Evolutionary conservation across 495 filamentous ascomycete species (phyloP).

Genomic region (Trichoderma gamsii): DNA sequence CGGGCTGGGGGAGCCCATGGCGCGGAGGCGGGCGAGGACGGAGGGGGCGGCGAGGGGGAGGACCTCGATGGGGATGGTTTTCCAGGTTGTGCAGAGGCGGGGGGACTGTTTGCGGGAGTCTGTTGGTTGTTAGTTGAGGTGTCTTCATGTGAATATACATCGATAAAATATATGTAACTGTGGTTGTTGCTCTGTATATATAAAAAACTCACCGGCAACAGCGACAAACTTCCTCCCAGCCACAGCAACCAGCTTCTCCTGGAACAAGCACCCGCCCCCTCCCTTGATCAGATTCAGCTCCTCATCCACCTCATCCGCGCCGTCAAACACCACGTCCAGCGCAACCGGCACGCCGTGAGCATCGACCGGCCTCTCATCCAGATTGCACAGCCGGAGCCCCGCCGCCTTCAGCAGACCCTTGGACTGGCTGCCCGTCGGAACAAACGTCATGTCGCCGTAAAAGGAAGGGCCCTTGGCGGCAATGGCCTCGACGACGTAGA

Average conservation of each 20-base stretch:
- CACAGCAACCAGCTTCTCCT: constrained; percentile 92
- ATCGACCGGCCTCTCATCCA: constrained; percentile 61
- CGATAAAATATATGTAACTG: neutral
- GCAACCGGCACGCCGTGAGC: constrained; percentile 25
- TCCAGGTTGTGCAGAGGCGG: constrained; percentile 72
- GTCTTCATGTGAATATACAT: neutral
- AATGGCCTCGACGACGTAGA: constrained; percentile 95
- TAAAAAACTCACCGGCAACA: constrained; percentile 63
- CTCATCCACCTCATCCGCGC: constrained; percentile 94
- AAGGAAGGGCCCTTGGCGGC: constrained; percentile 57
- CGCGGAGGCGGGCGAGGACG: constrained; percentile 59
- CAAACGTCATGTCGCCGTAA: constrained; percentile 63
- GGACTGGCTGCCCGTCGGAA: constrained; percentile 89
- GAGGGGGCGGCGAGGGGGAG: constrained; percentile 70
- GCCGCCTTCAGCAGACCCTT: constrained; percentile 73
- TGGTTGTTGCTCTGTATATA: neutral
- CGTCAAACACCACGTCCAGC: constrained; percentile 82
- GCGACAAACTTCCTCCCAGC: constrained; percentile 84
- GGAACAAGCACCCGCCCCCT: constrained; percentile 91
- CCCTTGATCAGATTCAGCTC: constrained; percentile 96
- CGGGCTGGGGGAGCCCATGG: constrained; percentile 65
- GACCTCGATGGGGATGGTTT: constrained; percentile 84
- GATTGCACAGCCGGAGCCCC: constrained; percentile 67
- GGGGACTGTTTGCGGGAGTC: constrained; percentile 81
- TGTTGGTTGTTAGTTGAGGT: constrained; percentile 23